phyloP scores from a whole-genome alignment of 2,329 filamentous ascomycete genomes.

The Aspergillus sp. region DNA sequence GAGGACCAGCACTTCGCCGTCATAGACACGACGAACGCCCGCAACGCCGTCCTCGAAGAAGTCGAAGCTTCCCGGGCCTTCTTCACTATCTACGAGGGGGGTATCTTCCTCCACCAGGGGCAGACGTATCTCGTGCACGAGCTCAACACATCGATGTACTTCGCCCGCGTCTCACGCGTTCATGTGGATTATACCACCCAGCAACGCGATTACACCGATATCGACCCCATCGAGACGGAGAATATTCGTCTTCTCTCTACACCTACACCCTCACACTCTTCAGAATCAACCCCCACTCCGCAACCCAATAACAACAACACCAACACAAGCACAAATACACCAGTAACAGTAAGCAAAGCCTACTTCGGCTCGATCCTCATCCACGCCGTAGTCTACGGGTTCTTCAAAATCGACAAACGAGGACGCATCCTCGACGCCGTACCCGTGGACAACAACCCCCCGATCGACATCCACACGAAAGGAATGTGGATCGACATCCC shows the following conservation, averaged over 20 bases:
- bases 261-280: neutral
- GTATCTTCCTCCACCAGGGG: conserved; percentile 97
- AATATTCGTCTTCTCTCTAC: conserved; percentile 60
- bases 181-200: conserved; percentile 93
- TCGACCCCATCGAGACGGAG: conserved; percentile 91
- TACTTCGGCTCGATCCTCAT: conserved; percentile 88
- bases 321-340: too few relatives aligned
- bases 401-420: conserved; percentile 92
- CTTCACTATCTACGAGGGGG: conserved; percentile 95
- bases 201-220: conserved; percentile 90
- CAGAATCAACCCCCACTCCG: conserved; percentile 39
- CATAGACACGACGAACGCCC: conserved; percentile 76
- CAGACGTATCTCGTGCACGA: conserved; percentile 88
- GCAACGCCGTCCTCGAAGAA: conserved; percentile 87
- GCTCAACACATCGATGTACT: conserved; percentile 74
- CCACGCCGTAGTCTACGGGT: conserved; percentile 86
- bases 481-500: conserved; percentile 97
- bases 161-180: conserved; percentile 85
- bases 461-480: conserved; percentile 79
- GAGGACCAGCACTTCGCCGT: conserved; percentile 93
- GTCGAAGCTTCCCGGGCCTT: conserved; percentile 94
- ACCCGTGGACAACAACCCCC: conserved; percentile 81
- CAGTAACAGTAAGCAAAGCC: conserved; percentile 50
- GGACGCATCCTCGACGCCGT: conserved; percentile 87
- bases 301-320: conserved; percentile 44